Conservation (phyloP, 495 filamentous ascomycete species). For the Aspergillus heteromorphus region DNA sequence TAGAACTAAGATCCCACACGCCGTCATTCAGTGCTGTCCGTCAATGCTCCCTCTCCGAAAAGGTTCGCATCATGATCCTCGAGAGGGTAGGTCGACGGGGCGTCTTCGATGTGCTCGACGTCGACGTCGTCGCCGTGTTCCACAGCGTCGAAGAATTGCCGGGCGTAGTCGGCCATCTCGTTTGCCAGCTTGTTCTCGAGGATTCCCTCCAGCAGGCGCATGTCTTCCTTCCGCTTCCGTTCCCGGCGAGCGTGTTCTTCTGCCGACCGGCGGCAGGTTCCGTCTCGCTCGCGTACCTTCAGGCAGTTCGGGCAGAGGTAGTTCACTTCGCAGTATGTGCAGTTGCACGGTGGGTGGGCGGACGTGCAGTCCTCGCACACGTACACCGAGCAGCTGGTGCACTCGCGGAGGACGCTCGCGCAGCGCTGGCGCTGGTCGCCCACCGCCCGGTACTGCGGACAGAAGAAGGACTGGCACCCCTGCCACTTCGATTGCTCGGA, state of each 20-base stretch:
- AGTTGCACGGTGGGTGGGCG: conserved; percentile 45
- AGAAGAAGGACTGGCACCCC: conserved; percentile 55
- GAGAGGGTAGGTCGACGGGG: neutral
- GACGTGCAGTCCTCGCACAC: conserved; percentile 52
- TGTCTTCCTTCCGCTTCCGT: conserved; percentile 42
- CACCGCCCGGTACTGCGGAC: conserved; percentile 43
- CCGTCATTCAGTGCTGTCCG: conserved; percentile 1
- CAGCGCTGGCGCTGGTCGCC: conserved; percentile 50
- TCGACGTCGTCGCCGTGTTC: conserved; percentile 10
- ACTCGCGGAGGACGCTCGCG: conserved; percentile 44
- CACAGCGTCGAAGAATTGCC: conserved; percentile 37
- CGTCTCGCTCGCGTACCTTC: conserved; percentile 36
- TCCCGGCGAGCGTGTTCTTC: conserved; percentile 39
- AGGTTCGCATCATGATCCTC: neutral
- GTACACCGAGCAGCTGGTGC: conserved; percentile 48
- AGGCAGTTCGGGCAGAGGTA: conserved; percentile 52
- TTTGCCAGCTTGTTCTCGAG: conserved; percentile 41
- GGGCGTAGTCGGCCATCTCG: conserved; percentile 40
- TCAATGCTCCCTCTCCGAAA: neutral
- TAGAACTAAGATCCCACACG: no score
- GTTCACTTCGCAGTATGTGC: conserved; percentile 48
- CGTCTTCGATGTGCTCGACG: neutral
- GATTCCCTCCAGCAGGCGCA: conserved; percentile 38
- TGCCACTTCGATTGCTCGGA: conserved; percentile 43
- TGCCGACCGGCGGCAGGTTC: conserved; percentile 37